phyloP scores from a whole-genome alignment of 495 filamentous ascomycete species.

The Penicillium silybi region DNA sequence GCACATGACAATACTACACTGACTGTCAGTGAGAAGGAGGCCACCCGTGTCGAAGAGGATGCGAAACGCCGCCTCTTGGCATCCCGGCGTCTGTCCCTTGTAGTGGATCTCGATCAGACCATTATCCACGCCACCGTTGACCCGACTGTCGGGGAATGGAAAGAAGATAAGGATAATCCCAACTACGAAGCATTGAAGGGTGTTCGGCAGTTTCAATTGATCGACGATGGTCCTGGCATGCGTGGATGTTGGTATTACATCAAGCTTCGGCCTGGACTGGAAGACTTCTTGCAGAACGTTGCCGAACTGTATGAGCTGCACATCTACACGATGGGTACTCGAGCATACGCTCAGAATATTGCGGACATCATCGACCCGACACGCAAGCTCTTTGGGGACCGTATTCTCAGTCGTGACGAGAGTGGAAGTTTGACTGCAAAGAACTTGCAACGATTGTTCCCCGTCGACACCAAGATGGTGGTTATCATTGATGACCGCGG shows the following conservation, averaged over 20 bases:
- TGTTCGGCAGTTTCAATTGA: conserved; percentile 79
- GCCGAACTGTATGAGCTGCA: conserved; percentile 87
- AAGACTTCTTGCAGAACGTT: conserved; percentile 75
- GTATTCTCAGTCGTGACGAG: conserved; percentile 93
- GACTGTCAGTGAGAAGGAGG: conserved; percentile 69
- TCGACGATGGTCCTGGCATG: conserved; percentile 73
- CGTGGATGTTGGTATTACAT: conserved; percentile 91
- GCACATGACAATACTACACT: conserved; percentile 82
- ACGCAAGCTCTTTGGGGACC: conserved; percentile 83
- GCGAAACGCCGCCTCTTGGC: conserved; percentile 77
- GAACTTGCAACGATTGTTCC: conserved; percentile 86
- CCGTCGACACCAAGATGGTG: conserved; percentile 97
- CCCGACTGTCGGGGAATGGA: conserved; percentile 94
- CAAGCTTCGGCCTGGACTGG: conserved; percentile 91
- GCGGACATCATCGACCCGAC: conserved; percentile 91
- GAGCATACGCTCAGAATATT: conserved; percentile 88
- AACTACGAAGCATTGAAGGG: conserved; percentile 90
- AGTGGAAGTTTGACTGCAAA: conserved; percentile 90
- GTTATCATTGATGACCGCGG: conserved; percentile 97
- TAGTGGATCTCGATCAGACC: conserved; percentile 97
- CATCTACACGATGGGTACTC: conserved; percentile 98
- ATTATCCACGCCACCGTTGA: conserved; percentile 98
- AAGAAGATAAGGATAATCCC: conserved; percentile 77
- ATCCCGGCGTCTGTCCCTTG: conserved; percentile 78
- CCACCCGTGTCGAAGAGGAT: conserved; percentile 75